Evolutionary conservation across 1,139 yeast species (phyloP), one percentile per base, ranked within the genome.

Genomic region (Diutina rugosa): DNA sequence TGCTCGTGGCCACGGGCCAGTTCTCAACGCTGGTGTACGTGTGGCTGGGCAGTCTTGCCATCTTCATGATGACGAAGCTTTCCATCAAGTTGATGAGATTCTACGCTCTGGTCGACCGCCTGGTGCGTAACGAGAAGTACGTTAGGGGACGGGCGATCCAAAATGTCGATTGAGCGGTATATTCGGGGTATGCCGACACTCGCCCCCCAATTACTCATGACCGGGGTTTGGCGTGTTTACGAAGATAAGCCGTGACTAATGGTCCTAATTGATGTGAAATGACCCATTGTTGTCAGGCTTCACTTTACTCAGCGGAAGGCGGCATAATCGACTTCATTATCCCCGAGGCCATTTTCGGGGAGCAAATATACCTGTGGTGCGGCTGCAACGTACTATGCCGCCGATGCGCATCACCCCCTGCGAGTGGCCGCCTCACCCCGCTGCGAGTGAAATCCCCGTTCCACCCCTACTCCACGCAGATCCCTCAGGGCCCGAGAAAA

Each of bases 111-210:
- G 21, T 77, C 51, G 74, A 72, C 56, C 74, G 72, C 26, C 76
- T 77, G 60, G 83, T 84, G 38, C 83, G 80, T 63, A 81, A 81
- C 58, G 84, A 82, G 61, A 76, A 76, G 59, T 85, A 82, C 62
- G 82, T 82, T 10, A 77, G 77, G 58, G 88, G 87, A 1, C 79
- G 83, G 63, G 79, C 85, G 1, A 72, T 85, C 57, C 81, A 82
- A 59, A 85, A 84, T 64, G 71, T 77, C 46, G 77, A 75, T 29
- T 49, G 9, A 32, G 35, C 35, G 26, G 26, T 21, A 21, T 21
- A 2, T 21, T 21, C 26, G 26, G 26, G 26, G 26, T 21, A 3
- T 21, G 26, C 26, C 26, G 26, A 21, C 26, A 21, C 26, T 21
- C 26, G 26, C 26, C 26, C 26, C 4, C 26, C 26, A 21, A 2